phyloP scores from a whole-genome alignment of 1,139 yeast genomes.

The Pichia sp. region DNA sequence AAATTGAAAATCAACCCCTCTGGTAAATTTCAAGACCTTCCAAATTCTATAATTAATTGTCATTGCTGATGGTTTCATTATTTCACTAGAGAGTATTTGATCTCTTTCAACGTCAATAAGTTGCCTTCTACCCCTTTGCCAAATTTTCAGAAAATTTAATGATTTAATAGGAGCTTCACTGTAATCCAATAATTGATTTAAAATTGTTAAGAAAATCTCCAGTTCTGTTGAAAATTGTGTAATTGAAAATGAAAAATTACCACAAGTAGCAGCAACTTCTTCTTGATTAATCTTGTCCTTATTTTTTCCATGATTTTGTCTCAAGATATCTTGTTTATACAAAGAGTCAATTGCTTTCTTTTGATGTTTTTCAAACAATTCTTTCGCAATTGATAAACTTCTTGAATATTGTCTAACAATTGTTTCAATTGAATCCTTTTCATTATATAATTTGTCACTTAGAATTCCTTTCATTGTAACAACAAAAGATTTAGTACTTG shows the following conservation, averaged over 20 bases:
- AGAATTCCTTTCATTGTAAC: slow-evolving; percentile 59
- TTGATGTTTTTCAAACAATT: slow-evolving; percentile 52
- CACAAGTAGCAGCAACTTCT: slow-evolving; percentile 80
- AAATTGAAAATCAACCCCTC: slow-evolving; percentile 66
- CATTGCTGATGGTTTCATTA: not conserved
- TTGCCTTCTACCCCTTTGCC: slow-evolving; percentile 30
- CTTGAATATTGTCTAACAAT: slow-evolving; percentile 39
- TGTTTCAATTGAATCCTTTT: slow-evolving; percentile 30
- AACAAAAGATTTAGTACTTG: slow-evolving; percentile 62
- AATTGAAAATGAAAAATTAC: slow-evolving; percentile 64
- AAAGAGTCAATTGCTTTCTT: slow-evolving; percentile 48
- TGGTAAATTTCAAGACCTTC: slow-evolving; percentile 38
- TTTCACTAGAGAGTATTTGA: slow-evolving; percentile 4
- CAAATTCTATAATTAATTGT: slow-evolving; percentile 30
- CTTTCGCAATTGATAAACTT: slow-evolving; percentile 49
- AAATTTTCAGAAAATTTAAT: slow-evolving; percentile 50
- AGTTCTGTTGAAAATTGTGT: slow-evolving; percentile 59
- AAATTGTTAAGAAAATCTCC: slow-evolving; percentile 39
- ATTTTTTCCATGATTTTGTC: slow-evolving; percentile 33
- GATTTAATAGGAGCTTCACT: slow-evolving; percentile 24
- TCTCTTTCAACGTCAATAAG: slow-evolving; percentile 7
- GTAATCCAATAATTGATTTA: slow-evolving; percentile 31
- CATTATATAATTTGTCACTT: slow-evolving; percentile 52
- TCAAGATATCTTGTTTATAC: slow-evolving; percentile 54
- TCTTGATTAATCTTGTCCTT: slow-evolving; percentile 58